A percentile compares a stretch with the other conserved stretches of the same genome.
phyloP scores from a whole-genome alignment of 2,329 filamentous ascomycete genomes.

The Ophiosphaerella narmari region DNA sequence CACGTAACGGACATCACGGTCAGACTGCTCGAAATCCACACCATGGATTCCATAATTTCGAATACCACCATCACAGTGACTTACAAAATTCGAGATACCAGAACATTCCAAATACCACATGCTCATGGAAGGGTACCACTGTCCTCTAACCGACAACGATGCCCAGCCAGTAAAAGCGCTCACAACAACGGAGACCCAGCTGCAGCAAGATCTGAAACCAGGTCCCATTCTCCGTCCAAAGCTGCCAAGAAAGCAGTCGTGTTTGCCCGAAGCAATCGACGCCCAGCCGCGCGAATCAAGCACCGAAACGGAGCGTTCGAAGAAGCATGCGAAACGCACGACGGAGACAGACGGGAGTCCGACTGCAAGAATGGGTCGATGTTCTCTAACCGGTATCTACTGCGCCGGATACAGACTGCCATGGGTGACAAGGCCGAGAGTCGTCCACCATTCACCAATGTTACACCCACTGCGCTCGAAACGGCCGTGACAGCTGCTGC shows the following conservation, averaged over 20 bases:
- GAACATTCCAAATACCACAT: too few species aligned
- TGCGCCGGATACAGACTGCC: neutral
- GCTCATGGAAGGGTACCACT: too few species aligned
- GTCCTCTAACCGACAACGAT: neutral
- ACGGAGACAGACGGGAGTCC: neutral
- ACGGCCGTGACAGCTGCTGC: neutral
- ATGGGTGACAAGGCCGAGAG: constrained; percentile 3
- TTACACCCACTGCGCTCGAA: neutral
- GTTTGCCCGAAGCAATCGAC: neutral
- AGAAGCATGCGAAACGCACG: neutral
- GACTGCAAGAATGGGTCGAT: constrained; percentile 4
- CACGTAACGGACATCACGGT: too few species aligned
- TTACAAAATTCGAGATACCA: too few species aligned
- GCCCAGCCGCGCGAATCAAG: neutral
- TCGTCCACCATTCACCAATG: neutral
- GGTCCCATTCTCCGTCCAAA: constrained; percentile 1
- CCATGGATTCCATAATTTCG: too few species aligned
- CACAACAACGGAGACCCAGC: neutral
- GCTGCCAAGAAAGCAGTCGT: neutral
- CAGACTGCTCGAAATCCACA: too few species aligned
- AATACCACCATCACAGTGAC: too few species aligned
- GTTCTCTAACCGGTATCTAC: neutral
- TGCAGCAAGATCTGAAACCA: constrained; percentile 6
- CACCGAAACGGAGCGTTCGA: neutral
- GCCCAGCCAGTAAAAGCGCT: neutral